Conservation (phyloP, 2,329 filamentous ascomycete genomes). For the Westerdykella ornata region DNA sequence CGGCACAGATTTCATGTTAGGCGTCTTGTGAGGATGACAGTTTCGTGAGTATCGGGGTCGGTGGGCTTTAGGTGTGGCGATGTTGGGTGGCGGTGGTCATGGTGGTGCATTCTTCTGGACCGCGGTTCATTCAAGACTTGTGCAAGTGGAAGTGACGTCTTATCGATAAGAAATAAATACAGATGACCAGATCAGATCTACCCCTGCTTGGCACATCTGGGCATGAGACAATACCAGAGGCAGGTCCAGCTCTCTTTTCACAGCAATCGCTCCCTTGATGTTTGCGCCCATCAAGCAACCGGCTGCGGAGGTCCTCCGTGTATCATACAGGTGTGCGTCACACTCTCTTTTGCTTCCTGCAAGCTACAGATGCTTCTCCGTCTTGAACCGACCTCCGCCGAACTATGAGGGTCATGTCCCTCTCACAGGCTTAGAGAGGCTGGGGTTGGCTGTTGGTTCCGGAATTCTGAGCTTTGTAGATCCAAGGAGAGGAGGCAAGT, state of each 20-base stretch:
- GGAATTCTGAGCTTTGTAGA: conserved; percentile 59
- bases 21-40: neutral
- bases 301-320: too few species aligned
- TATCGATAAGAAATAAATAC: neutral
- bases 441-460: conserved; percentile 59
- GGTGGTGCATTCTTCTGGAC: neutral
- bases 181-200: too few species aligned
- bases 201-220: too few species aligned
- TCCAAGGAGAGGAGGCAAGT: conserved; percentile 68
- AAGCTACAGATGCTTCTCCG: conserved; percentile 58
- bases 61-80: conserved; percentile 2
- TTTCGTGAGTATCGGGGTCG: neutral
- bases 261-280: conserved; percentile 8
- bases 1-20: neutral
- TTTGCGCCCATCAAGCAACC: conserved; percentile 10
- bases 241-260: neutral
- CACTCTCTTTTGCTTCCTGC: conserved; percentile 10
- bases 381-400: conserved; percentile 74
- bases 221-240: too few species aligned
- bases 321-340: neutral
- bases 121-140: neutral
- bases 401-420: conserved; percentile 93
- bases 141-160: neutral
- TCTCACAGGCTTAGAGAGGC: conserved; percentile 69
- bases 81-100: neutral